Evolutionary conservation across 2,329 filamentous ascomycete species (phyloP).

Genomic region (Diaporthe eres): DNA sequence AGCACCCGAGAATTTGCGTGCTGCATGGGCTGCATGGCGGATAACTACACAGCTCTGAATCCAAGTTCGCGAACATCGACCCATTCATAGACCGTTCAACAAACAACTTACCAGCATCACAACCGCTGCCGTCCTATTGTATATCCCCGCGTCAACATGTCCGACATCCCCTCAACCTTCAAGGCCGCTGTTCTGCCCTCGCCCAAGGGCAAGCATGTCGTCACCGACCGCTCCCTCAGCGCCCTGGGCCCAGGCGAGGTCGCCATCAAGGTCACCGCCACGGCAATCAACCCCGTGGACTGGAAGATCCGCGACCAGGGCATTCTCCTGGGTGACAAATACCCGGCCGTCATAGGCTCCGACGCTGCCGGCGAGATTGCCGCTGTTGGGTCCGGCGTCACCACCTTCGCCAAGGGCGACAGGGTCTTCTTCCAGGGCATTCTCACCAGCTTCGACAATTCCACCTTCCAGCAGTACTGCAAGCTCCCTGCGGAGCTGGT

Average conservation of each 20-base stretch:
- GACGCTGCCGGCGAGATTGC: slow-evolving; percentile 53
- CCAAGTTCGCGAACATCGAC: not conserved
- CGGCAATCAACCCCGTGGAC: slow-evolving; percentile 54
- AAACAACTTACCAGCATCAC: not conserved
- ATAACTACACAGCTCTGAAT: not conserved
- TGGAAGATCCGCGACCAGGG: slow-evolving; percentile 52
- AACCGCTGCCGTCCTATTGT: not conserved
- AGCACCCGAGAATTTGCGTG: not conserved
- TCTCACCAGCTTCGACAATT: slow-evolving; percentile 48
- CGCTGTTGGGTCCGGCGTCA: slow-evolving; percentile 48
- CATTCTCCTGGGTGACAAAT: slow-evolving; percentile 45
- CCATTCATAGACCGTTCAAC: not conserved
- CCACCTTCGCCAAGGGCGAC: slow-evolving; percentile 52
- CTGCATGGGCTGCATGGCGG: not conserved
- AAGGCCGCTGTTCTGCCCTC: slow-evolving; percentile 40
- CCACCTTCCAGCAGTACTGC: slow-evolving; percentile 55
- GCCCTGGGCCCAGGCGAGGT: slow-evolving; percentile 44
- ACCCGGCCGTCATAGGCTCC: slow-evolving; percentile 52
- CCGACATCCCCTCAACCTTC: slow-evolving; percentile 34
- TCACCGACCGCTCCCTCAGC: slow-evolving; percentile 38
- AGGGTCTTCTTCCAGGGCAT: slow-evolving; percentile 56
- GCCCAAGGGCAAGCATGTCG: slow-evolving; percentile 34
- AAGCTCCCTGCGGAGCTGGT: slow-evolving; percentile 51
- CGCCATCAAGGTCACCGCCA: slow-evolving; percentile 45
- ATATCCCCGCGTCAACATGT: not conserved